Conservation (phyloP, 169 alveolate species). For the Babesia ovata region DNA sequence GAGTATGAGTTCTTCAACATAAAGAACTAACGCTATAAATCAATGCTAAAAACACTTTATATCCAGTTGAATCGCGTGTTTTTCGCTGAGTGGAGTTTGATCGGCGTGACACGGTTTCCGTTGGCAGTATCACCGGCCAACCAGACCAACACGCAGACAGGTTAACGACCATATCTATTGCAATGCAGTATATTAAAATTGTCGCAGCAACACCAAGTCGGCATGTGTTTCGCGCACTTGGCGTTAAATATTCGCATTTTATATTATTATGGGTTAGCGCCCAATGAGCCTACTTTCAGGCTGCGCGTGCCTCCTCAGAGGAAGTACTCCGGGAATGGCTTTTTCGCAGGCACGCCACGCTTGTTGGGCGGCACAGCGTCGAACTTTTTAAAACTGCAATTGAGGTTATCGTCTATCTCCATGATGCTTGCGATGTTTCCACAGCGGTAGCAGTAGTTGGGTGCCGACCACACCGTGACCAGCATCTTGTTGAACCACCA, state of each 20-base stretch:
- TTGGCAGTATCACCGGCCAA: neutral
- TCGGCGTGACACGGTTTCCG: too few relatives aligned
- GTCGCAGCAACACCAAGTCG: neutral
- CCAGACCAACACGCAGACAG: neutral
- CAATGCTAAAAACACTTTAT: too few relatives aligned
- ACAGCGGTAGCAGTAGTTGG: slow-evolving; percentile 98
- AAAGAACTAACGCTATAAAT: neutral
- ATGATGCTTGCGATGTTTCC: slow-evolving; percentile 98
- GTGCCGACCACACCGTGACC: slow-evolving; percentile 98
- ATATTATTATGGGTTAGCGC: too few relatives aligned
- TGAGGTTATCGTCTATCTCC: slow-evolving; percentile 89
- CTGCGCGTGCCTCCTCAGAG: slow-evolving; percentile 11
- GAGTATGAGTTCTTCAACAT: slow-evolving; percentile 60
- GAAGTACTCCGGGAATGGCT: slow-evolving; percentile 70
- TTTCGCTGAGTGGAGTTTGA: too few relatives aligned
- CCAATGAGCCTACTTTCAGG: neutral
- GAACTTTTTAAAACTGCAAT: slow-evolving; percentile 59
- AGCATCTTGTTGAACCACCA: slow-evolving; percentile 93
- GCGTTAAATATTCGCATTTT: too few relatives aligned
- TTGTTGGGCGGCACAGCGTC: slow-evolving; percentile 71
- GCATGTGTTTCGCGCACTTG: neutral
- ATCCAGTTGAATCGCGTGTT: too few relatives aligned
- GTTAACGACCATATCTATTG: neutral
- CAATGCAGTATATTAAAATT: neutral
- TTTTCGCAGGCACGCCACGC: slow-evolving; percentile 71